Conservation (phyloP, 208 protist genomes). For the Trypanosoma mega region DNA sequence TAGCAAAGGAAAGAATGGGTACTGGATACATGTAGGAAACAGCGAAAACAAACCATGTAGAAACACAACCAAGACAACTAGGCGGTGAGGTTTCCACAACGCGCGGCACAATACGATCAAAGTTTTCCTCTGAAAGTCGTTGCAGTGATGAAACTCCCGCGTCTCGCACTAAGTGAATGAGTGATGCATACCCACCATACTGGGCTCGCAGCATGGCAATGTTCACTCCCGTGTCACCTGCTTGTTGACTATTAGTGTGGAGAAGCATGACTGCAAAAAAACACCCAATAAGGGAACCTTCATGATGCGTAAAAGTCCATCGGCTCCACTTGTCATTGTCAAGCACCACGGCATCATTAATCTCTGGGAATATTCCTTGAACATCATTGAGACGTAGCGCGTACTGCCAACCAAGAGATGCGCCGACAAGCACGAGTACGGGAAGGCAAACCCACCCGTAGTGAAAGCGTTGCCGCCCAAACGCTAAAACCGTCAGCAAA, state of each 20-base stretch:
- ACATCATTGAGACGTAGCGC: slow-evolving; percentile 5
- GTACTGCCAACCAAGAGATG: slow-evolving; percentile 17
- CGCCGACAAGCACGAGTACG: slow-evolving; percentile 3
- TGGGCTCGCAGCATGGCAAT: slow-evolving; percentile 9
- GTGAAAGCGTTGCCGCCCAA: slow-evolving; percentile 13
- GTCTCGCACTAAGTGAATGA: slow-evolving; percentile 15
- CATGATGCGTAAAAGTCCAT: slow-evolving; percentile 24
- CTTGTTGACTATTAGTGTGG: slow-evolving; percentile 25
- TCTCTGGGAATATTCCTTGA: slow-evolving; percentile 9
- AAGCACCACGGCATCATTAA: background rate
- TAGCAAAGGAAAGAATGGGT: slow-evolving; percentile 30
- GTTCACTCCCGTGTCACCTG: background rate
- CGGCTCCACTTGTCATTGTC: slow-evolving; percentile 7
- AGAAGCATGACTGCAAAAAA: slow-evolving; percentile 21
- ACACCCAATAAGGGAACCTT: background rate
- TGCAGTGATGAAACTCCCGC: slow-evolving; percentile 15
- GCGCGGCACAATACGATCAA: slow-evolving; percentile 19
- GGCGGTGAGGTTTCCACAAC: slow-evolving; percentile 12
- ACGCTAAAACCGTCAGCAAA: slow-evolving; percentile 4
- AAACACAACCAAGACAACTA: slow-evolving; percentile 20
- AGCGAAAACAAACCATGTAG: slow-evolving; percentile 19
- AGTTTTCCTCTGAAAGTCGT: slow-evolving; percentile 9
- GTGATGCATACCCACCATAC: slow-evolving; percentile 12
- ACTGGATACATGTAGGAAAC: slow-evolving; percentile 29
- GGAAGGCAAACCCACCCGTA: background rate